phyloP scores from a whole-genome alignment of 1,139 yeast genomes.

The Zygosaccharomyces pseudobailii region DNA sequence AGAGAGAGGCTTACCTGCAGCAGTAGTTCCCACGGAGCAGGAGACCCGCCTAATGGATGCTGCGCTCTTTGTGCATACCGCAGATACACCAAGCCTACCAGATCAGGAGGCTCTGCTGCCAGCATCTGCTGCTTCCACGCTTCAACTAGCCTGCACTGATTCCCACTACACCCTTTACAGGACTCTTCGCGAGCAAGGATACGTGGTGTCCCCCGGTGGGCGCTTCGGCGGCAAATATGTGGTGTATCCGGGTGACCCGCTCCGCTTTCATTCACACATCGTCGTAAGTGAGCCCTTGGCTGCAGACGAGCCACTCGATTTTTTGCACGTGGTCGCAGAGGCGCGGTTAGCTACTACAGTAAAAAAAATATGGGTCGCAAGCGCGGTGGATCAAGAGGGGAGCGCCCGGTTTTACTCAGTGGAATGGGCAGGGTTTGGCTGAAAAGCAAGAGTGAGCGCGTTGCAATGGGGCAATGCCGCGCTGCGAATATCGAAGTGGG shows the following conservation, averaged over 20 bases:
- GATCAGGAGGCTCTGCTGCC: background rate
- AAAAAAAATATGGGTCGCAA: constrained; percentile 76
- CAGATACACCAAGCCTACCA: background rate
- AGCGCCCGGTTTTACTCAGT: constrained; percentile 47
- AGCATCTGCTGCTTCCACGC: background rate
- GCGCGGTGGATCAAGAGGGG: constrained; percentile 37
- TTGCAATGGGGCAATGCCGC: background rate
- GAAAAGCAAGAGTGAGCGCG: constrained; percentile 5
- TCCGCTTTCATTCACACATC: constrained; percentile 82
- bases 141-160: background rate
- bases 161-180: constrained; percentile 1
- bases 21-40: background rate
- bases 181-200: constrained; percentile 43
- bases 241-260: constrained; percentile 93
- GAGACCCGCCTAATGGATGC: constrained; percentile 1
- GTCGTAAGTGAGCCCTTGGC: constrained; percentile 54
- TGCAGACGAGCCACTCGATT: constrained; percentile 46
- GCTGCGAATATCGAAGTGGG: too few relatives aligned
- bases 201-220: constrained; percentile 73
- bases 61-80: constrained; percentile 5
- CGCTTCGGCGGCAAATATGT: constrained; percentile 87
- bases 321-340: constrained; percentile 63
- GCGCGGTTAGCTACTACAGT: constrained; percentile 92
- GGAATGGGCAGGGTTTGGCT: constrained; percentile 84
- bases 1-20: constrained; percentile 12